A percentile compares a stretch with the other conserved stretches of the same genome.
Evolutionary conservation across 164 flowering plant species (phyloP).

Genomic region (Cinnamomum micranthum): DNA sequence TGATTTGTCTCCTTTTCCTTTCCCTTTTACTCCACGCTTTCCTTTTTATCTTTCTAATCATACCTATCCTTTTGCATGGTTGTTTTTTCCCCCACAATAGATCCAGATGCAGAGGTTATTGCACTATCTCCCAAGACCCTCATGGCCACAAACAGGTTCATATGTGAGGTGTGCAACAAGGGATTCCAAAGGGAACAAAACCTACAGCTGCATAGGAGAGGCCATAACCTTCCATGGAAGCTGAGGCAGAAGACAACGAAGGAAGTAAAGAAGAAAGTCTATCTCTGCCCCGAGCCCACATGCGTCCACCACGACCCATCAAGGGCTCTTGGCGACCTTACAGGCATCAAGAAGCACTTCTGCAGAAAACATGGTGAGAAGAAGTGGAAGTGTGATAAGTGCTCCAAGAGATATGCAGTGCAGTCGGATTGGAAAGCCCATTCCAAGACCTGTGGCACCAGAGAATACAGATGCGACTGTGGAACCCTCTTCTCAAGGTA

Average conservation of each 20-base stretch:
- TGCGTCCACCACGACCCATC: slow-evolving; percentile 91
- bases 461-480: slow-evolving; percentile 86
- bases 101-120: slow-evolving; percentile 89
- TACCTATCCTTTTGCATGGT: slow-evolving; percentile 10
- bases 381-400: slow-evolving; percentile 92
- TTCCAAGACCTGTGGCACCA: slow-evolving; percentile 79
- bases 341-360: slow-evolving; percentile 87
- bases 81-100: slow-evolving; percentile 28
- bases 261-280: slow-evolving; percentile 70
- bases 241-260: slow-evolving; percentile 76
- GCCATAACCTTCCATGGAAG: slow-evolving; percentile 93
- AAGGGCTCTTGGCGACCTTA: slow-evolving; percentile 88
- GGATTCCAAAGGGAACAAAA: slow-evolving; percentile 94
- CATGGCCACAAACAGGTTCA: slow-evolving; percentile 89
- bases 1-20: not conserved
- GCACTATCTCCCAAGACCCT: slow-evolving; percentile 86
- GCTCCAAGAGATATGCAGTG: slow-evolving; percentile 80
- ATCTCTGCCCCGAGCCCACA: slow-evolving; percentile 81
- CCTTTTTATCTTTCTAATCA: not conserved
- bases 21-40: not conserved
- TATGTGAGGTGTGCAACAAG: slow-evolving; percentile 90
- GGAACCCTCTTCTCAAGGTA: slow-evolving; percentile 95
- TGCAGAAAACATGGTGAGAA: slow-evolving; percentile 90
- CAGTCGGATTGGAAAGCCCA: slow-evolving; percentile 97
- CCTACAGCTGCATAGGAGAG: slow-evolving; percentile 89